Conservation (phyloP, 1,139 yeast species). For the Pichia sp. region DNA sequence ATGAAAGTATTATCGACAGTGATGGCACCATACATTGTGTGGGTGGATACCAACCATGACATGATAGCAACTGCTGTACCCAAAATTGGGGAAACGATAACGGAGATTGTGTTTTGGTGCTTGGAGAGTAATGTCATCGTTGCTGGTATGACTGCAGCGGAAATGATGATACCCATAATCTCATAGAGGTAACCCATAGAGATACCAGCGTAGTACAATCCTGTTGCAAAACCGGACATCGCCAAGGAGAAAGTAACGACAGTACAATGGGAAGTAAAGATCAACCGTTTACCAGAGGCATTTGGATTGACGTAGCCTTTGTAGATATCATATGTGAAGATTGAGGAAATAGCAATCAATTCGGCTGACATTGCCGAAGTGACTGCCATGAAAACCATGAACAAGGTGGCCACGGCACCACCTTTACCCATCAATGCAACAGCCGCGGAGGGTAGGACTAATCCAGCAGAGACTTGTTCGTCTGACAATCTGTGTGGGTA, state of each 20-base stretch:
- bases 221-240: slow-evolving; percentile 39
- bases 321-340: slow-evolving; percentile 44
- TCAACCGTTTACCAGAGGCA: slow-evolving; percentile 41
- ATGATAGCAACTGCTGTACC: slow-evolving; percentile 37
- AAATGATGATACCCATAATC: slow-evolving; percentile 36
- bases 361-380: slow-evolving; percentile 49
- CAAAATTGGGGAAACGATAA: slow-evolving; percentile 35
- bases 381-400: slow-evolving; percentile 47
- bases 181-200: slow-evolving; percentile 41
- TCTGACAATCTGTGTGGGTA: slow-evolving; percentile 28
- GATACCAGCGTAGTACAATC: slow-evolving; percentile 39
- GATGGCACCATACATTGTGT: slow-evolving; percentile 32
- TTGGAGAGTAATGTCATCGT: slow-evolving; percentile 42
- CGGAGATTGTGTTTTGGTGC: slow-evolving; percentile 38
- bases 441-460: slow-evolving; percentile 42
- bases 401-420: slow-evolving; percentile 40
- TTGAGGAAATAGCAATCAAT: slow-evolving; percentile 44
- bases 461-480: slow-evolving; percentile 35
- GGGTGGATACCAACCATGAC: slow-evolving; percentile 38
- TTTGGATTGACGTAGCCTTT: slow-evolving; percentile 41
- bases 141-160: slow-evolving; percentile 37
- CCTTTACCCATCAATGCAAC: slow-evolving; percentile 41
- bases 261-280: slow-evolving; percentile 37
- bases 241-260: slow-evolving; percentile 38
- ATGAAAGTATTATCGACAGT: slow-evolving; percentile 33